A percentile compares a stretch with the other conserved stretches of the same genome.
Evolutionary conservation across 2,329 filamentous ascomycete genomes (phyloP).

Genomic region (Elsinoe arachidis): DNA sequence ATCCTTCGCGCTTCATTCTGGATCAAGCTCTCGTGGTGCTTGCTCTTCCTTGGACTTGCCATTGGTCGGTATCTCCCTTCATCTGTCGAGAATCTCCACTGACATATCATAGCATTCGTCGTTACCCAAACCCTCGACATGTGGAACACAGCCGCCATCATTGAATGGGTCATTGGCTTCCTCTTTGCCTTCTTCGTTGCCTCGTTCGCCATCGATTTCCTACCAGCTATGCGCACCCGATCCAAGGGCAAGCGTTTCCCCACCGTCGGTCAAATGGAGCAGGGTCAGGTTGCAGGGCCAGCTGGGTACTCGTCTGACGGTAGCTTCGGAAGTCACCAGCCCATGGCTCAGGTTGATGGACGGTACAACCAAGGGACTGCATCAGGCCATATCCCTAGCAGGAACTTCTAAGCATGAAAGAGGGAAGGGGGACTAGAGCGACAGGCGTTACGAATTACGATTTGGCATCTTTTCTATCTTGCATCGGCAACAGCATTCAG

Average conservation of each 20-base stretch:
- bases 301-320: slow-evolving; percentile 14
- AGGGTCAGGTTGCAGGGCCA: slow-evolving; percentile 22
- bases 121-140: slow-evolving; percentile 42
- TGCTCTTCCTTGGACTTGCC: slow-evolving; percentile 66
- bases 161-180: slow-evolving; percentile 74
- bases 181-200: slow-evolving; percentile 83
- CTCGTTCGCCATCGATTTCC: slow-evolving; percentile 78
- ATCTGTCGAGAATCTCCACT: background rate
- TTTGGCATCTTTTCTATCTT: too few relatives aligned
- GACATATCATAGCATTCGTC: slow-evolving; percentile 49
- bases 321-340: slow-evolving; percentile 20
- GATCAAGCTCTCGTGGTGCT: slow-evolving; percentile 76
- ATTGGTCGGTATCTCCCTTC: slow-evolving; percentile 34
- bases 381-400: slow-evolving; percentile 13
- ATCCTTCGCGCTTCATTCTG: slow-evolving; percentile 73
- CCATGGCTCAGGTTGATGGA: slow-evolving; percentile 15
- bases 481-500: background rate
- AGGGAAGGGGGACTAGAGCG: background rate
- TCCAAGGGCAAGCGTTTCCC: slow-evolving; percentile 30
- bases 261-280: slow-evolving; percentile 33
- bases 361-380: background rate
- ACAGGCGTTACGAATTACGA: background rate
- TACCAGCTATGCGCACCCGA: slow-evolving; percentile 63
- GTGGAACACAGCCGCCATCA: slow-evolving; percentile 61
- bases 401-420: slow-evolving; percentile 15